Evolutionary conservation across 768 basidiomycete species (phyloP).

Genomic region (Hortiboletus flavorubellus): DNA sequence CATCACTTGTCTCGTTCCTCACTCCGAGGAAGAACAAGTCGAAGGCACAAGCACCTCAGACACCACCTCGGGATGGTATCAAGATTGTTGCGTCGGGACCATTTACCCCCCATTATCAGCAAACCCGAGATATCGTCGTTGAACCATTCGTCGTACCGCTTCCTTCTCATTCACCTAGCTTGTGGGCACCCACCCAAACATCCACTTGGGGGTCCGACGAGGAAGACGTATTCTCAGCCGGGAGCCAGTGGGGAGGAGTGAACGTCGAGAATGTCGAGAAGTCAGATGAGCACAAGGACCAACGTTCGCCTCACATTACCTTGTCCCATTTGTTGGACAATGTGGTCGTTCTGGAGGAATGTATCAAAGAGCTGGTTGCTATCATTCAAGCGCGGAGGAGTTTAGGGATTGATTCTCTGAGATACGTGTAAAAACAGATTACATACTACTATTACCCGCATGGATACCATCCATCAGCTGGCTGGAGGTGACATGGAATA

Average conservation of each 20-base stretch:
- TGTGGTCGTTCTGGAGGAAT: conserved; percentile 91
- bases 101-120: conserved; percentile 81
- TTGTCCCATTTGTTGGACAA: conserved; percentile 88
- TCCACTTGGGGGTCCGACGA: conserved; percentile 56
- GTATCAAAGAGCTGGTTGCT: conserved; percentile 87
- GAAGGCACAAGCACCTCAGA: conserved; percentile 34
- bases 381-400: conserved; percentile 80
- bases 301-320: conserved; percentile 49
- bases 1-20: conserved; percentile 72
- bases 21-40: conserved; percentile 71
- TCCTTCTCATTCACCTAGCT: conserved; percentile 45
- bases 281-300: conserved; percentile 20
- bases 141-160: conserved; percentile 65
- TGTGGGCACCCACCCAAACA: conserved; percentile 59
- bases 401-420: conserved; percentile 79
- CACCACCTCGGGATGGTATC: conserved; percentile 40
- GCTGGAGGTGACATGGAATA: neutral
- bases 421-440: conserved; percentile 53
- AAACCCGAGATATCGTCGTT: conserved; percentile 67
- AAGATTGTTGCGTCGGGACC: conserved; percentile 63
- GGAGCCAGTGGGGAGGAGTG: conserved; percentile 41
- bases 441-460: conserved; percentile 7
- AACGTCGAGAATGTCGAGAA: conserved; percentile 20
- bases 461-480: neutral
- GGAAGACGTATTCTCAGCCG: conserved; percentile 66